Evolutionary conservation across 345 rosid species (phyloP).

Genomic region (Rhizophora apiculata): DNA sequence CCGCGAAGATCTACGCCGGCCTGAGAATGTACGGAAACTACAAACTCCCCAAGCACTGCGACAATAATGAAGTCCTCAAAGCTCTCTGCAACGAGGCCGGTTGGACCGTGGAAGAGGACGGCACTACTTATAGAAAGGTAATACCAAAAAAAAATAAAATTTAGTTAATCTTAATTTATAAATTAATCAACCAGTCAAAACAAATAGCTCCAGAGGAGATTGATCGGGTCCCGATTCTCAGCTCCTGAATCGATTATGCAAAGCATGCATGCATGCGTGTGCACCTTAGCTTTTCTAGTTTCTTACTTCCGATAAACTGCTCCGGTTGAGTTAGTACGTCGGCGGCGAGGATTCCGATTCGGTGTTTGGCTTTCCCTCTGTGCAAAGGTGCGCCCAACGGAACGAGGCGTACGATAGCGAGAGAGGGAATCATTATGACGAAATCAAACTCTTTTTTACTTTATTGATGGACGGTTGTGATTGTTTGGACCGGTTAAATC

Average conservation of each 20-base stretch:
- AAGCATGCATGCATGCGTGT: too few relatives aligned
- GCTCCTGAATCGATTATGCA: too few relatives aligned
- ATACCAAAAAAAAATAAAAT: not conserved
- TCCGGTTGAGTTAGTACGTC: not conserved
- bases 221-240: too few relatives aligned
- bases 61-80: constrained; percentile 93
- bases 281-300: not conserved
- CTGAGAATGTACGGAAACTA: constrained; percentile 85
- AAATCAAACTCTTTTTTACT: not conserved
- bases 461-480: constrained; percentile 20
- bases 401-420: constrained; percentile 12
- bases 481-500: not conserved
- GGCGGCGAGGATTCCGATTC: not conserved
- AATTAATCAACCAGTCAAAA: too few relatives aligned
- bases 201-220: too few relatives aligned
- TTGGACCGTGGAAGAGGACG: constrained; percentile 95
- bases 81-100: constrained; percentile 95
- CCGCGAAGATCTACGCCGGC: constrained; percentile 91
- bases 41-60: constrained; percentile 97
- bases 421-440: not conserved
- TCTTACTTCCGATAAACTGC: not conserved
- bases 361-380: not conserved
- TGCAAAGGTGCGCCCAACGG: constrained; percentile 21
- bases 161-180: not conserved
- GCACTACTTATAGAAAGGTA: constrained; percentile 96